A percentile compares a stretch with the other conserved stretches of the same genome.
phyloP scores from a whole-genome alignment of 805 yeast genomes.

The Saccharomycopsis olivae region DNA sequence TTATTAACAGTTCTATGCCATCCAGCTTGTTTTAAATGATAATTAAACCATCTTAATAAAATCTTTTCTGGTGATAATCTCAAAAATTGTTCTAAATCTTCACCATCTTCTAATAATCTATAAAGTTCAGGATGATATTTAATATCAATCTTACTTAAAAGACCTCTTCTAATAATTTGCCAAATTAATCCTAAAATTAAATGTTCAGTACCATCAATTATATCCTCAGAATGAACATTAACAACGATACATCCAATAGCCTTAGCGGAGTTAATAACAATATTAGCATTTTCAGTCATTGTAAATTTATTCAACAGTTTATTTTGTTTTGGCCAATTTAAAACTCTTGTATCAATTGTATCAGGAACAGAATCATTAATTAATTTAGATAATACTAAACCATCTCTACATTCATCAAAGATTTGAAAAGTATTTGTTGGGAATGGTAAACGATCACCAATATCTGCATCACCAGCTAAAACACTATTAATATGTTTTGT shows the following conservation, averaged over 20 bases:
- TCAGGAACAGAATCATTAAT: slow-evolving; percentile 98
- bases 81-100: slow-evolving; percentile 91
- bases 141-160: slow-evolving; percentile 89
- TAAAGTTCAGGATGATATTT: slow-evolving; percentile 94
- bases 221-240: slow-evolving; percentile 93
- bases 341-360: slow-evolving; percentile 95
- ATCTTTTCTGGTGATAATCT: slow-evolving; percentile 97
- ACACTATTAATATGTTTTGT: slow-evolving; percentile 93
- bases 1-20: slow-evolving; percentile 80
- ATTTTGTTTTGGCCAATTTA: slow-evolving; percentile 75
- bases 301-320: slow-evolving; percentile 85
- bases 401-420: slow-evolving; percentile 95
- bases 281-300: slow-evolving; percentile 94
- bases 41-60: slow-evolving; percentile 93
- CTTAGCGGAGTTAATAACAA: slow-evolving; percentile 95
- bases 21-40: slow-evolving; percentile 86
- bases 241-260: slow-evolving; percentile 98
- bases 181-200: slow-evolving; percentile 84
- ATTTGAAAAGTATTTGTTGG: slow-evolving; percentile 91
- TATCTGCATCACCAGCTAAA: slow-evolving; percentile 75
- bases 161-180: slow-evolving; percentile 96
- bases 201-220: slow-evolving; percentile 89
- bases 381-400: slow-evolving; percentile 82
- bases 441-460: slow-evolving; percentile 80
- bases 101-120: slow-evolving; percentile 90